phyloP scores from a whole-genome alignment of 345 rosid genomes.

The Luvunga scandens region DNA sequence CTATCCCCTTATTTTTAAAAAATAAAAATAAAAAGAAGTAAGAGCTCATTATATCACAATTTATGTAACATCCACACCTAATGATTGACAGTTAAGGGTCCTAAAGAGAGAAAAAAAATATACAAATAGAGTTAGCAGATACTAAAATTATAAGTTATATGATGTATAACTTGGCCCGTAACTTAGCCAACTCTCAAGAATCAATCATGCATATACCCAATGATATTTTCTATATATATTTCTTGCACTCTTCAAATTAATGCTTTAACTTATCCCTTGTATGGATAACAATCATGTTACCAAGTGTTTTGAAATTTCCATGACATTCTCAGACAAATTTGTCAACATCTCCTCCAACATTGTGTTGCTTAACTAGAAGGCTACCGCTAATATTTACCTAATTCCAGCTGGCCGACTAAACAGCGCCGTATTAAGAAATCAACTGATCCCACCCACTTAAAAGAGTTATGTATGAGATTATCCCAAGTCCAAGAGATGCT shows the following conservation, averaged over 20 bases:
- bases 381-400: not conserved
- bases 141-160: too few relatives aligned
- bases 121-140: too few relatives aligned
- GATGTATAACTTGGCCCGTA: too few relatives aligned
- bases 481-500: not conserved
- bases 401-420: not conserved
- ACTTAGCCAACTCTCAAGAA: too few relatives aligned
- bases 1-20: too few relatives aligned
- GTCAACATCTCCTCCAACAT: not conserved
- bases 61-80: too few relatives aligned
- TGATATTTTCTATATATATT: not conserved
- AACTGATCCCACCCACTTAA: not conserved
- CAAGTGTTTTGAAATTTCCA: not conserved
- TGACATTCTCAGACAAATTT: not conserved
- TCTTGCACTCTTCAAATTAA: not conserved
- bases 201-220: not conserved
- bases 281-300: not conserved
- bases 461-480: not conserved
- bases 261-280: not conserved
- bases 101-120: too few relatives aligned
- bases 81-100: too few relatives aligned
- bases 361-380: not conserved
- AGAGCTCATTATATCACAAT: too few relatives aligned
- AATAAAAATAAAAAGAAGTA: too few relatives aligned
- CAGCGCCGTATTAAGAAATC: not conserved